Evolutionary conservation across 106 monocot species (phyloP).

Genomic region (Triglochin maritima): DNA sequence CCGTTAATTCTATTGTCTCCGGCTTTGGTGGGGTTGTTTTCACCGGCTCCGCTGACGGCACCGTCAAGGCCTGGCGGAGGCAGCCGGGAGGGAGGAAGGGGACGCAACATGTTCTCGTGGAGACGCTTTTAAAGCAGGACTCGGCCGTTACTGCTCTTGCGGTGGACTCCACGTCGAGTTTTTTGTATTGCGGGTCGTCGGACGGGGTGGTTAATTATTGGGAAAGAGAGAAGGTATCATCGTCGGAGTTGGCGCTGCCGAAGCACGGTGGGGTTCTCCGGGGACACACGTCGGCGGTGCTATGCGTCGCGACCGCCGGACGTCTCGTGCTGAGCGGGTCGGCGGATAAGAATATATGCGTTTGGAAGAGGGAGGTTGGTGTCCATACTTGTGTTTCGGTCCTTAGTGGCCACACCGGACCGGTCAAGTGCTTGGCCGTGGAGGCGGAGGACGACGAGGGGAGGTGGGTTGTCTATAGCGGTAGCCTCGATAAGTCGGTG

Average conservation of each 20-base stretch:
- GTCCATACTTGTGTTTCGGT: slow-evolving; percentile 43
- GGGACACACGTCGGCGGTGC: slow-evolving; percentile 47
- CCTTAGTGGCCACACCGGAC: slow-evolving; percentile 35
- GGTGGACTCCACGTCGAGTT: slow-evolving; percentile 16
- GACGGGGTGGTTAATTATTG: slow-evolving; percentile 49
- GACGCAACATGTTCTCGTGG: slow-evolving; percentile 23
- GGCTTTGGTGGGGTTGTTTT: slow-evolving; percentile 37
- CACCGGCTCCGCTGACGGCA: slow-evolving; percentile 66
- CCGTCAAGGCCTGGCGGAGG: slow-evolving; percentile 55
- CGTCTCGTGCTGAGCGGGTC: slow-evolving; percentile 49
- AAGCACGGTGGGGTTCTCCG: slow-evolving; percentile 37
- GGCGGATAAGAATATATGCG: slow-evolving; percentile 54
- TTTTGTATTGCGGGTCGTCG: slow-evolving; percentile 56
- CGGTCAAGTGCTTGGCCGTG: slow-evolving; percentile 40
- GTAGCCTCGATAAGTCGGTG: slow-evolving; percentile 42
- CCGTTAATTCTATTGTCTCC: slow-evolving; percentile 38
- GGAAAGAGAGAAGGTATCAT: slow-evolving; percentile 28
- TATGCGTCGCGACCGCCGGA: slow-evolving; percentile 40
- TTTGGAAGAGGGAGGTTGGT: slow-evolving; percentile 47
- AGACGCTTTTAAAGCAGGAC: slow-evolving; percentile 37
- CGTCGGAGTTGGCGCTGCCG: slow-evolving; percentile 13
- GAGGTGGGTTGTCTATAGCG: slow-evolving; percentile 46
- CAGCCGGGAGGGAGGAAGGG: slow-evolving; percentile 14
- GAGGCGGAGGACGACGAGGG: slow-evolving; percentile 14
- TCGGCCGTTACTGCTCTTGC: slow-evolving; percentile 51